Conservation (phyloP, 1,284 basidiomycete species). For the Ceraceosorus guamensis region DNA sequence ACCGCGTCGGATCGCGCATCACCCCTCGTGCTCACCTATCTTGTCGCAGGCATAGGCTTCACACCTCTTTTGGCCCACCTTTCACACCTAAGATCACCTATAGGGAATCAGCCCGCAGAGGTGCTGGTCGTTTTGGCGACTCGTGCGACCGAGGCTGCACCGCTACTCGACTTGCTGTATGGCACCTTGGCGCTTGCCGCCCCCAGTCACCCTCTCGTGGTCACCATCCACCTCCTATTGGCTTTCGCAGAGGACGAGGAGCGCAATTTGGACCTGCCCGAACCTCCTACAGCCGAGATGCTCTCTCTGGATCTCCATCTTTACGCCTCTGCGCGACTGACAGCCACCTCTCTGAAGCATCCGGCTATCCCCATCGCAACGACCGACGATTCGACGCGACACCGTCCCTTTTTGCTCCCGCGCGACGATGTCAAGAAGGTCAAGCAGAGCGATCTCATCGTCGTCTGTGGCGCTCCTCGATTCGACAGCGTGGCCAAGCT, state of each 20-base stretch:
- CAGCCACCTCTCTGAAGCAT: background rate
- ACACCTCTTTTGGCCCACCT: constrained; percentile 11
- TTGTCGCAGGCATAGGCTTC: constrained; percentile 11
- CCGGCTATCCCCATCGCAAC: background rate
- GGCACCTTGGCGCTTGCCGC: background rate
- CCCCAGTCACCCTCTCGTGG: background rate
- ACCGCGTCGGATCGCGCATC: too few species aligned
- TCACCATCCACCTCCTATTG: background rate
- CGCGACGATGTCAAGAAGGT: background rate
- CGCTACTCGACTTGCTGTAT: background rate
- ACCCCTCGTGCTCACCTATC: constrained; percentile 8
- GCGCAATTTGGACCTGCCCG: too few species aligned
- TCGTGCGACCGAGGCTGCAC: background rate
- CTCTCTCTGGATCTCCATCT: background rate
- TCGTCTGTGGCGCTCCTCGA: background rate
- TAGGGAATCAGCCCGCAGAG: background rate
- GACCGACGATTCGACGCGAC: background rate
- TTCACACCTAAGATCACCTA: background rate
- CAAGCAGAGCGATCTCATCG: background rate
- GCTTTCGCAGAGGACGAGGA: too few species aligned
- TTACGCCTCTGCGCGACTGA: background rate
- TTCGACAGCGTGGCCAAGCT: background rate
- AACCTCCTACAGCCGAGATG: too few species aligned
- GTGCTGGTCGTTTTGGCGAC: background rate
- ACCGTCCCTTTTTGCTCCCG: background rate